Base-by-base conservation (phyloP, 306 rosid species). In the Corylus americana region DNA sequence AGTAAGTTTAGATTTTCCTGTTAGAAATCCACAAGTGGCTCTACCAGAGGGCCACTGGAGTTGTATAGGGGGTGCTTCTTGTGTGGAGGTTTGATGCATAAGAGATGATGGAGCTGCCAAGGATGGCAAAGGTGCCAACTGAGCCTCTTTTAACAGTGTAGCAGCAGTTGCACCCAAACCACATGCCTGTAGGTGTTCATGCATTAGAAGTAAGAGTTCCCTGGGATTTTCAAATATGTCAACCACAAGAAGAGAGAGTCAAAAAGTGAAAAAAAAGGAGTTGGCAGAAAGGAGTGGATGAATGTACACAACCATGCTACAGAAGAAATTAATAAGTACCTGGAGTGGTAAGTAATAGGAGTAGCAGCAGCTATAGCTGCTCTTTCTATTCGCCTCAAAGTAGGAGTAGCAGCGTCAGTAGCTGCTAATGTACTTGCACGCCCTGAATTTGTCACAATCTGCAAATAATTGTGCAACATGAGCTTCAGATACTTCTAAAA, bases 281-380 rank as follows among this genome's bases (percentile, higher is more conserved):
- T 71, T 77, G 18, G 53, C 49, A 76, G 62, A 70, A 57, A 71
- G 3, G 57, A 27, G 7, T 58, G 70, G 39, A 79, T 31, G 67
- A 69, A 68, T 11, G 31, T 39, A 68, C 44, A 75, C 17, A 81
- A 71, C 48, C 63, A 62, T 12, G 68, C 14, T 29, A 51, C 18
- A 16, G 49, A 68, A 73, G 59, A 63, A 72, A 83, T 79, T 25
- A 72, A 39, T 11, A 80, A 76, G 74, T 85, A 96, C 99, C 92
- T 93, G 81, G 96, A 83, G 81, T 93, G 98, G 83, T 96, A 96
- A 72, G 97, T 91, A 82, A 96, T 96, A 73, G 99, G 99, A 78
- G 99, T 96, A 44, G 99, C 99, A 86, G 99, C 98, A 72, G 99
- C 99, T 72, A 96, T 93, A 54, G 99, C 99, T 74, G 96, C 99